phyloP scores from a whole-genome alignment of 805 yeast genomes.

The Kluyveromyces nonfermentans region DNA sequence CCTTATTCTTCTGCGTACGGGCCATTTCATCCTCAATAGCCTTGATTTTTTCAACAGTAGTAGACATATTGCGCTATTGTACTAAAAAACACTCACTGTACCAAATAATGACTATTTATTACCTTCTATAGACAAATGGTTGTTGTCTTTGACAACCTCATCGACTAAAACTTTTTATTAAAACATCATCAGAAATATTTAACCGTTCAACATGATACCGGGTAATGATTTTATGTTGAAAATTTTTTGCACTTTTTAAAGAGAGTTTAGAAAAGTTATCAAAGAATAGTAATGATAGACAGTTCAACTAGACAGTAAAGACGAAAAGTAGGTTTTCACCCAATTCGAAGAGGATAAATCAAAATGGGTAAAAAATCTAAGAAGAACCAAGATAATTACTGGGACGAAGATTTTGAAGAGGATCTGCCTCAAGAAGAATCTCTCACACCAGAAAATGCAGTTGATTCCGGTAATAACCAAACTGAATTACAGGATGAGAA shows the following conservation, averaged over 20 bases:
- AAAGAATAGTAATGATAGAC: too few relatives aligned
- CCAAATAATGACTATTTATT: background rate
- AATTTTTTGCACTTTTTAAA: background rate
- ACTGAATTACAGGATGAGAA: slow-evolving; percentile 1
- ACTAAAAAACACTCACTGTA: background rate
- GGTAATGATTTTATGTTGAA: background rate
- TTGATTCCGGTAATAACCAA: slow-evolving; percentile 8
- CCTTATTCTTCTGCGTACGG: slow-evolving; percentile 94
- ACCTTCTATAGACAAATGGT: too few relatives aligned
- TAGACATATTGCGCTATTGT: slow-evolving; percentile 36
- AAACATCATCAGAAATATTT: background rate
- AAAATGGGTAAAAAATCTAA: slow-evolving; percentile 44
- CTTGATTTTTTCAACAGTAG: slow-evolving; percentile 66
- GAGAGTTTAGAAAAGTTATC: too few relatives aligned
- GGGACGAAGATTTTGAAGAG: slow-evolving; percentile 66
- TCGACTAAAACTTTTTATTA: background rate
- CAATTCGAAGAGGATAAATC: slow-evolving; percentile 7
- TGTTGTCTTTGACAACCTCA: background rate
- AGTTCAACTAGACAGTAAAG: background rate
- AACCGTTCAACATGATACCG: background rate
- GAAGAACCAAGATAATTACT: slow-evolving; percentile 63
- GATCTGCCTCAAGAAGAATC: slow-evolving; percentile 48
- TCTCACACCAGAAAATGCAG: slow-evolving; percentile 9
- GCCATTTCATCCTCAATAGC: slow-evolving; percentile 98
- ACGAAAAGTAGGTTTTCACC: background rate